phyloP scores from a whole-genome alignment of 140 eudicot genomes.

The Cichorium intybus region DNA sequence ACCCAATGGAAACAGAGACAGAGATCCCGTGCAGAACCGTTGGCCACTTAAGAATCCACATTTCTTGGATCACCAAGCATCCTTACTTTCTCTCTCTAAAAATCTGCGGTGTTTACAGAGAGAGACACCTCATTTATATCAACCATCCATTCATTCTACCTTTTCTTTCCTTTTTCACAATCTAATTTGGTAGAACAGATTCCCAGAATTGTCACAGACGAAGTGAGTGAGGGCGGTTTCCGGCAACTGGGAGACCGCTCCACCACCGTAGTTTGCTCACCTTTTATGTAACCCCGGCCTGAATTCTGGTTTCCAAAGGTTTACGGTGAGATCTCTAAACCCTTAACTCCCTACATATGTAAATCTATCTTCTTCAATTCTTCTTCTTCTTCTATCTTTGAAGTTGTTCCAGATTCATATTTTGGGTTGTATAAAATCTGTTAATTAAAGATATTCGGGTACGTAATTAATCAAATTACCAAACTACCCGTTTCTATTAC shows the following conservation, averaged over 20 bases:
- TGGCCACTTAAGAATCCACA: slow-evolving; percentile 30
- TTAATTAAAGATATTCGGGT: not conserved
- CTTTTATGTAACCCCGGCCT: slow-evolving; percentile 25
- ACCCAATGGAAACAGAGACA: not conserved
- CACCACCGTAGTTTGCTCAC: slow-evolving; percentile 32
- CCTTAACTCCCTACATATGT: slow-evolving; percentile 13
- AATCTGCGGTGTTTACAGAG: slow-evolving; percentile 23
- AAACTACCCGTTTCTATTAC: slow-evolving; percentile 5
- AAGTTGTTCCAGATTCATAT: slow-evolving; percentile 15
- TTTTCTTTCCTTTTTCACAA: slow-evolving; percentile 30
- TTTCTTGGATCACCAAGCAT: slow-evolving; percentile 45
- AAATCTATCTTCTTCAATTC: slow-evolving; percentile 5
- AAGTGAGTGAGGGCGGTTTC: slow-evolving; percentile 60
- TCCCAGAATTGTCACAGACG: slow-evolving; percentile 20
- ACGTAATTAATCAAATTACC: not conserved
- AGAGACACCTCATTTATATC: slow-evolving; percentile 16
- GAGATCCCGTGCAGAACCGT: not conserved
- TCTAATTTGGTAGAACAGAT: slow-evolving; percentile 21
- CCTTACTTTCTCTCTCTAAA: slow-evolving; percentile 3
- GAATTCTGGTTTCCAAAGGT: slow-evolving; percentile 10
- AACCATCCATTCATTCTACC: slow-evolving; percentile 3
- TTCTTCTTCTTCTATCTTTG: slow-evolving; percentile 10
- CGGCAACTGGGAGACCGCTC: slow-evolving; percentile 59
- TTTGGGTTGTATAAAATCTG: slow-evolving; percentile 15
- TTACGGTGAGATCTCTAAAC: slow-evolving; percentile 21